Base-by-base conservation (phyloP, 2,329 filamentous ascomycete genomes). In the Diaporthe caulivora region DNA sequence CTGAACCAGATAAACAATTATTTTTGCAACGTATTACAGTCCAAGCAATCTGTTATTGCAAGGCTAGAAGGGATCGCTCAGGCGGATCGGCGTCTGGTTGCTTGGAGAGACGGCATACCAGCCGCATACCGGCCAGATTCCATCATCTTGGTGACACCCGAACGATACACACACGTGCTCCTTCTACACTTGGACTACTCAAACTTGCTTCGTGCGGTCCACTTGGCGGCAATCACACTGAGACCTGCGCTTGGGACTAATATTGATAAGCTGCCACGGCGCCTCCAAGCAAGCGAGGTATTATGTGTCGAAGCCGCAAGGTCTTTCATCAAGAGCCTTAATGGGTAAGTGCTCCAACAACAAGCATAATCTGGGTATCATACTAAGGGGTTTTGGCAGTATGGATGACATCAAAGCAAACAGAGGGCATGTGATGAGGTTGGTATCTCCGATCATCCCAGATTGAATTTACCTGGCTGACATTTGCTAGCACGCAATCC, bases 11-110 rank as follows among this genome's bases (percentile, higher is more conserved):
- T 57, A 8, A 34, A n/a, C 54, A 57, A 57, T 29, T 18, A 57
- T 29, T 37, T 57, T 34, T 57, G 54, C 31, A 37, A 57, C 13
- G 29, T 57, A 2, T 21, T 57, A 29, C 54, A 57, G 29, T 57
- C 54, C 54, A 57, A 57, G 29, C 54, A 57, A 57, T 37, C 54
- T n/a, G 54, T 57, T 34, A 18, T 57, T 57, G 34, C 54, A 3
- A 57, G 54, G 54, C 31, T 57, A 17, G 18, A 57, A 8, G 54
- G 29, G 9, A 15, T 57, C 11, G 31, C 54, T 34, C 29, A 37
- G 4, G 54, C 26, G 18, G 54, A 57, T 11, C 37, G 2, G 54
- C 54, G 31, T 7, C 54, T 57, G 1, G 54, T 57, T 1, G 54
- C 54, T 57, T 57, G 31, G 54, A 57, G 31, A 24, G 54, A 57